Evolutionary conservation across 23 red algal genomes (phyloP), one percentile per base, ranked within the genome.

Genomic region (Cyanidium caldarium): DNA sequence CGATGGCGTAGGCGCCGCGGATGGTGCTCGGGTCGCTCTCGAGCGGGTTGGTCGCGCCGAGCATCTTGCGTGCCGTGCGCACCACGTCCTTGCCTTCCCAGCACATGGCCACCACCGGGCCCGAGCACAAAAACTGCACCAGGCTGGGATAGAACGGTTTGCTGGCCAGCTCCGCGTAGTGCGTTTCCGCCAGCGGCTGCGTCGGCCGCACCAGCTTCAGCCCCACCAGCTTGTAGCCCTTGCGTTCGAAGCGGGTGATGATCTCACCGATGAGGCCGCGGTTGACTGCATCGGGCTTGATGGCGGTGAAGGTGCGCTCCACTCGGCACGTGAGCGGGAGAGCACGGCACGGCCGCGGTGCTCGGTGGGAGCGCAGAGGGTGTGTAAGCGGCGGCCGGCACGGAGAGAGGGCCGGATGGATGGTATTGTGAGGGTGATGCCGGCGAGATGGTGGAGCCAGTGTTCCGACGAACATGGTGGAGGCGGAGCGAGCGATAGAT

Each of bases 241-340:
- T 44, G 17, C 76, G 66, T 75, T 96, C 91, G 65, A 96, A 96
- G 26, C 83, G 72, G 37, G 38, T 51, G 35, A 96, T 85, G 34
- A 87, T 82, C 42, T 84, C 58, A 21, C 79, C 75, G 3, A 96
- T 68, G 40, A 96, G 77, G 35, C 77, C 84, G 23, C 91, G 79
- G 19, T 96, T 72, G 37, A 85, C 80, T 10, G 77, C 91, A 68
- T 96, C 91, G 1, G 91, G 91, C 44, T 96, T 96, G n/a, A 87
- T 73, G 73, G 68, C 68, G 35, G 75, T 85, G 35, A 78, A 85
- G 26, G 72, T 85, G 37, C 80, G 65, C 70, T 83, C 80, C n/a
- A n/a, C n/a, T n/a, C n/a, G n/a, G n/a, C n/a, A n/a, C n/a, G n/a
- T n/a, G n/a, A n/a, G n/a, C n/a, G n/a, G n/a, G n/a, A n/a, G n/a